These are phyloP conservation scores for Chaetomiaceae sp. DNA, from an alignment of 2,329 filamentous ascomycete species.

Conservation along the genomic window DNA sequence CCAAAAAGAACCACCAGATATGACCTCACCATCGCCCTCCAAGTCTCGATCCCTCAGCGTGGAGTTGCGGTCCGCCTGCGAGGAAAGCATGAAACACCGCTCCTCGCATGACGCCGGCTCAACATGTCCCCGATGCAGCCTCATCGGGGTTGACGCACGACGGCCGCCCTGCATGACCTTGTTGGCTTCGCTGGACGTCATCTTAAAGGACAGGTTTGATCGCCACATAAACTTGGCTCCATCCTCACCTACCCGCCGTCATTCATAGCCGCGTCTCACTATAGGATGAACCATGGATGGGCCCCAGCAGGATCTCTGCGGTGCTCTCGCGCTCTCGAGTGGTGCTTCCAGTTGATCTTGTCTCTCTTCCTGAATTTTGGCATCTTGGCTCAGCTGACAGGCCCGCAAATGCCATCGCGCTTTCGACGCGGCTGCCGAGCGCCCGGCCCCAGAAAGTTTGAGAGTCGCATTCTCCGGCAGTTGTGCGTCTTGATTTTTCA, in stretches of 20 bases:
- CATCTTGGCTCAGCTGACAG: neutral
- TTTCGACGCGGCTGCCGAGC: neutral
- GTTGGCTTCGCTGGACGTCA: neutral
- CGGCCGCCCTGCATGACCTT: neutral
- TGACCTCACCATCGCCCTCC: neutral
- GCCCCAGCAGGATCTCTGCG: neutral
- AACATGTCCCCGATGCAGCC: constrained; percentile 1
- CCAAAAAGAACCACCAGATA: neutral
- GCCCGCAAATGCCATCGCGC: no score
- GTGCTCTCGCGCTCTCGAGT: neutral
- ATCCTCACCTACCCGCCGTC: neutral
- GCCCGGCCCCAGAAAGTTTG: neutral
- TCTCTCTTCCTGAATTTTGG: no score
- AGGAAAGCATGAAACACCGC: constrained; percentile 1
- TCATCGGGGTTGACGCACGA: neutral
- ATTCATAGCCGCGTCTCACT: no score
- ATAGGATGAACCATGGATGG: neutral
- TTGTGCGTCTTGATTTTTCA: neutral
- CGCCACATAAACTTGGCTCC: neutral
- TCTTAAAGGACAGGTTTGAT: constrained; percentile 1
- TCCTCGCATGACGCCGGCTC: neutral
- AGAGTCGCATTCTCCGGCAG: neutral
- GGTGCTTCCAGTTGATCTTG: no score
- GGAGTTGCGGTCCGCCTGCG: neutral
- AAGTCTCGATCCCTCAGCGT: neutral